These are phyloP conservation scores for Cordia subcordata DNA, from an alignment of 257 asterid species.

Conservation along the genomic window DNA sequence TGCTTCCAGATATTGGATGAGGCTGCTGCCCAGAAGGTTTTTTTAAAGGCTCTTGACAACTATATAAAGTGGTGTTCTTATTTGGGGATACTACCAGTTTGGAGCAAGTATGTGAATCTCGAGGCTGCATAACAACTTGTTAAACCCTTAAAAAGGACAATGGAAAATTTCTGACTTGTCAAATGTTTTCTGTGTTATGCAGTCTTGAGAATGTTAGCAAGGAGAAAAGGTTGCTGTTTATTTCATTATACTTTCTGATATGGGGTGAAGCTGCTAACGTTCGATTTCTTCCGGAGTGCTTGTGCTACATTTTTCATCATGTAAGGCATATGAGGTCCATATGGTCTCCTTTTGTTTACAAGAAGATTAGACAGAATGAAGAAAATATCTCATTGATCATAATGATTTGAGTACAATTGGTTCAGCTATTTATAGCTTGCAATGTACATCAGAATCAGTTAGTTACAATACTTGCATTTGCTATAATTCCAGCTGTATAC, in stretches of 20 bases:
- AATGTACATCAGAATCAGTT: too few relatives aligned
- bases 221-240: constrained; percentile 81
- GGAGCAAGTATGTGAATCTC: constrained; percentile 81
- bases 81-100: constrained; percentile 73
- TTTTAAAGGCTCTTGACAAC: constrained; percentile 88
- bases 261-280: constrained; percentile 99
- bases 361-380: too few relatives aligned
- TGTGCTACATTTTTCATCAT: constrained; percentile 98
- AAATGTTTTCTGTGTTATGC: constrained; percentile 24
- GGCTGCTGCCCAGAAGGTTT: constrained; percentile 86
- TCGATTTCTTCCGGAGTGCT: constrained; percentile 98
- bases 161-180: constrained; percentile 8
- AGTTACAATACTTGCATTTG: too few relatives aligned
- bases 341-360: not conserved
- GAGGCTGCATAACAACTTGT: not conserved
- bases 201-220: constrained; percentile 82
- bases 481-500: too few relatives aligned
- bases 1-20: constrained; percentile 82
- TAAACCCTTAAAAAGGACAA: not conserved
- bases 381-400: too few relatives aligned
- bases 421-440: too few relatives aligned
- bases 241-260: constrained; percentile 78
- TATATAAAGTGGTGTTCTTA: constrained; percentile 92
- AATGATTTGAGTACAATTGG: too few relatives aligned
- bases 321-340: constrained; percentile 38